Conservation (phyloP, 352 stramenopile genomes). For the Thalassiosira livingstoniorum region DNA sequence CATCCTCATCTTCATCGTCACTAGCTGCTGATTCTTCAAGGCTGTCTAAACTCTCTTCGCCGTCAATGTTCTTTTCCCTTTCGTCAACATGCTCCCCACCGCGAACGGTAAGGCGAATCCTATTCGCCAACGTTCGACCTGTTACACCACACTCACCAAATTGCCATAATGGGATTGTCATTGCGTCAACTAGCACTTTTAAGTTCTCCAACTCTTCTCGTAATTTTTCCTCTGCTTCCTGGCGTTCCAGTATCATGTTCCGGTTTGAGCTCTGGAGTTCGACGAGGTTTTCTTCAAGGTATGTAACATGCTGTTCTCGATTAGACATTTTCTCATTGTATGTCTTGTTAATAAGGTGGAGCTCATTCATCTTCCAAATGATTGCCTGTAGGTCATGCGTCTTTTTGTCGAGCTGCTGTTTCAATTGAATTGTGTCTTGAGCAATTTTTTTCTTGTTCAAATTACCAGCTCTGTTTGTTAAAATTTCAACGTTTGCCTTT, state of each 20-base stretch:
- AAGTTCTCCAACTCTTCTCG: slow-evolving; percentile 70
- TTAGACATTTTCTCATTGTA: slow-evolving; percentile 78
- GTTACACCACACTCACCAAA: slow-evolving; percentile 66
- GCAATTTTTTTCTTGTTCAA: slow-evolving; percentile 72
- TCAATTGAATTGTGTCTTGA: slow-evolving; percentile 72
- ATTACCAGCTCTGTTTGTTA: slow-evolving; percentile 65
- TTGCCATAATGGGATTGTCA: slow-evolving; percentile 76
- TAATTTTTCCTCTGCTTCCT: slow-evolving; percentile 67
- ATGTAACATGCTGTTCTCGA: slow-evolving; percentile 76
- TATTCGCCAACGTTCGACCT: slow-evolving; percentile 48
- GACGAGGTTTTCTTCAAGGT: slow-evolving; percentile 76
- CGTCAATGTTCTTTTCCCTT: slow-evolving; percentile 28
- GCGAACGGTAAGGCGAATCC: slow-evolving; percentile 49
- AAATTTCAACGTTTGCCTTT: slow-evolving; percentile 79
- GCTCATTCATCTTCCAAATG: slow-evolving; percentile 85
- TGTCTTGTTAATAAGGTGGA: slow-evolving; percentile 84
- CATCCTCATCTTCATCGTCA: slow-evolving; percentile 44
- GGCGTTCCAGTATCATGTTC: slow-evolving; percentile 63
- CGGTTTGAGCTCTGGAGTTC: slow-evolving; percentile 72
- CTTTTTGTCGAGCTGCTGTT: slow-evolving; percentile 76
- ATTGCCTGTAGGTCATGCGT: slow-evolving; percentile 79
- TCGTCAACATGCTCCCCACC: slow-evolving; percentile 26
- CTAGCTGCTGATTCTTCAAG: slow-evolving; percentile 46
- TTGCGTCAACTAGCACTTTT: slow-evolving; percentile 67
- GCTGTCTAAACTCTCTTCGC: slow-evolving; percentile 47